Conservation (phyloP, 1,139 yeast species). For the Debaryomyces nepalensis region DNA sequence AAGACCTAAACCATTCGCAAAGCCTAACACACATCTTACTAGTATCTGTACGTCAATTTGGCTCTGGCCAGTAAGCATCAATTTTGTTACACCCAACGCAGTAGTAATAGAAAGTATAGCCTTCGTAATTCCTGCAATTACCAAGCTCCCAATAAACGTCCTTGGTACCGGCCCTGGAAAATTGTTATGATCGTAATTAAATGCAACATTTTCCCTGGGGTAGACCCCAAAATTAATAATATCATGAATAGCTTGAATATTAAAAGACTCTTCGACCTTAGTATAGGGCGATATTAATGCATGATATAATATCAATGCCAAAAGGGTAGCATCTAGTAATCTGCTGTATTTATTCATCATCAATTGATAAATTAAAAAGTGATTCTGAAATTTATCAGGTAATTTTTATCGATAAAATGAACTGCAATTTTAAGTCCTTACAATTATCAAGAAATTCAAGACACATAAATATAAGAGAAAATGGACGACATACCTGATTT, state of each 20-base stretch:
- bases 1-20: constrained; percentile 46
- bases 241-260: constrained; percentile 88
- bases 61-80: constrained; percentile 25
- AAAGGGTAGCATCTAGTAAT: constrained; percentile 28
- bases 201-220: constrained; percentile 37
- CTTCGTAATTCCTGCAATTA: constrained; percentile 48
- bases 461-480: constrained; percentile 1
- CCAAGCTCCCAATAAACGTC: constrained; percentile 76
- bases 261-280: constrained; percentile 94
- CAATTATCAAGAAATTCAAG: not conserved
- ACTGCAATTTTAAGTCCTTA: not conserved
- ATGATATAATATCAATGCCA: constrained; percentile 47
- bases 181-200: constrained; percentile 67
- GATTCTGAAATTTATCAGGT: not conserved
- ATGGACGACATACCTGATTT: constrained; percentile 58
- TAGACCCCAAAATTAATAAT: constrained; percentile 64
- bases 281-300: constrained; percentile 73
- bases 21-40: constrained; percentile 58
- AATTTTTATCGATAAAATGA: not conserved
- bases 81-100: constrained; percentile 27
- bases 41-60: constrained; percentile 53
- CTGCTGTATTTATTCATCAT: constrained; percentile 25
- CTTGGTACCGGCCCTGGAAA: constrained; percentile 94
- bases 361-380: not conserved
- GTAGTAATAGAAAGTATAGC: constrained; percentile 30